A percentile compares a stretch with the other conserved stretches of the same genome.
Conservation (phyloP, 306 rosid species). For the Datisca glomerata region DNA sequence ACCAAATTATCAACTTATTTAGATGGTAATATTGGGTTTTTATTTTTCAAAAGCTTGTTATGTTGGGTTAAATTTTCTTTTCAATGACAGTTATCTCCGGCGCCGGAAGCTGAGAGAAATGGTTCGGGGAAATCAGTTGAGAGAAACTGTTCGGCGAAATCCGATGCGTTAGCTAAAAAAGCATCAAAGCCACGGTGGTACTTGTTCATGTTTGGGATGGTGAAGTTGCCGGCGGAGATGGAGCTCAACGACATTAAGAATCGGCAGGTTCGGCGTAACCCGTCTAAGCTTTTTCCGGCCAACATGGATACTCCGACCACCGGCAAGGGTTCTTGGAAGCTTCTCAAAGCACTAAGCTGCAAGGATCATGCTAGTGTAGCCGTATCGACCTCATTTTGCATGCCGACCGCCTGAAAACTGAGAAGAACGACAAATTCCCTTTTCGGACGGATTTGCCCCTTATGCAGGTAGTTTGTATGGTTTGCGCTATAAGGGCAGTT, state of each 20-base stretch:
- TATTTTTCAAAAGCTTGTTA: no score
- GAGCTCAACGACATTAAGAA: constrained; percentile 64
- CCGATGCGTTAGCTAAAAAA: constrained; percentile 18
- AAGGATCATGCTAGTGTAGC: constrained; percentile 53
- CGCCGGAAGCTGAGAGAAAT: constrained; percentile 30
- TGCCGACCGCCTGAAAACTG: constrained; percentile 24
- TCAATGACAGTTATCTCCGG: constrained; percentile 8
- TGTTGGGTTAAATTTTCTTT: no score
- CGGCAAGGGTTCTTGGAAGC: constrained; percentile 53
- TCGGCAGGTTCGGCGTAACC: constrained; percentile 49
- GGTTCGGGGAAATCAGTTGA: background rate
- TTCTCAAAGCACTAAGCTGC: constrained; percentile 65
- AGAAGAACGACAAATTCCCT: no score
- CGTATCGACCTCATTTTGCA: constrained; percentile 38
- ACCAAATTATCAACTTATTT: no score
- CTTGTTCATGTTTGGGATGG: constrained; percentile 50
- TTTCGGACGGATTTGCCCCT: background rate
- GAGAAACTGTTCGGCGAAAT: constrained; percentile 1
- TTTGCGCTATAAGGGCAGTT: background rate
- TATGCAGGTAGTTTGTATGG: no score
- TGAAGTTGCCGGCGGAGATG: constrained; percentile 67
- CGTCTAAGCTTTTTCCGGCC: background rate
- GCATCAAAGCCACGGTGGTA: constrained; percentile 53
- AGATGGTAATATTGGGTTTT: no score
- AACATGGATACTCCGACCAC: background rate